These are phyloP conservation scores for Botrytis squamosa DNA, from an alignment of 2,329 filamentous ascomycete species.

Conservation along the genomic window DNA sequence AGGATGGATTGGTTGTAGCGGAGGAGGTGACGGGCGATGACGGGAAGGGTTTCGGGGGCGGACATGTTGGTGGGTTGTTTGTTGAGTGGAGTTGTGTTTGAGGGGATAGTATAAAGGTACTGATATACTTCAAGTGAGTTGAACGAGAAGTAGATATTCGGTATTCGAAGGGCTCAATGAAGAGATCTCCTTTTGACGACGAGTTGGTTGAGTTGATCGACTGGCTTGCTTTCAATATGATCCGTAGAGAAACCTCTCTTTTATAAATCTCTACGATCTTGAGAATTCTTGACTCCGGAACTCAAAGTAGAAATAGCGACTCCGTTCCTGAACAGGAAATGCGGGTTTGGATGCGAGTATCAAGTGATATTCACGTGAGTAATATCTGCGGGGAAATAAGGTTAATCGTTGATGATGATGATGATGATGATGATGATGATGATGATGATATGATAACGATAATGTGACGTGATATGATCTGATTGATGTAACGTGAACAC, in stretches of 20 bases:
- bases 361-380: slow-evolving; percentile 3
- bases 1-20: slow-evolving; percentile 6
- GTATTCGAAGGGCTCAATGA: neutral
- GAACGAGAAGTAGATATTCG: neutral
- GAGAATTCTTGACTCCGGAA: neutral
- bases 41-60: neutral
- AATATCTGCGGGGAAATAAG: neutral
- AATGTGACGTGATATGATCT: neutral
- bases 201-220: neutral
- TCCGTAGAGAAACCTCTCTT: neutral
- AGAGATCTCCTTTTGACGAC: neutral
- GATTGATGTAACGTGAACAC: neutral
- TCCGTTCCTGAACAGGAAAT: slow-evolving; percentile 10
- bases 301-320: slow-evolving; percentile 1
- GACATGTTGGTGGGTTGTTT: neutral
- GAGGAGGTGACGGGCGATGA: slow-evolving; percentile 2
- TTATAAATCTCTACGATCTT: neutral
- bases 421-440: neutral
- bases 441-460: neutral
- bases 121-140: neutral
- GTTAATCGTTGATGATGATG: neutral
- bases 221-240: neutral
- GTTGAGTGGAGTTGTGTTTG: neutral
- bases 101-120: neutral
- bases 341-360: neutral